Percentiles rank a stretch among this genome's conserved stretches.
These are phyloP conservation scores for Ogataea nonfermentans DNA, from an alignment of 805 yeast genomes.

Conservation along the genomic window DNA sequence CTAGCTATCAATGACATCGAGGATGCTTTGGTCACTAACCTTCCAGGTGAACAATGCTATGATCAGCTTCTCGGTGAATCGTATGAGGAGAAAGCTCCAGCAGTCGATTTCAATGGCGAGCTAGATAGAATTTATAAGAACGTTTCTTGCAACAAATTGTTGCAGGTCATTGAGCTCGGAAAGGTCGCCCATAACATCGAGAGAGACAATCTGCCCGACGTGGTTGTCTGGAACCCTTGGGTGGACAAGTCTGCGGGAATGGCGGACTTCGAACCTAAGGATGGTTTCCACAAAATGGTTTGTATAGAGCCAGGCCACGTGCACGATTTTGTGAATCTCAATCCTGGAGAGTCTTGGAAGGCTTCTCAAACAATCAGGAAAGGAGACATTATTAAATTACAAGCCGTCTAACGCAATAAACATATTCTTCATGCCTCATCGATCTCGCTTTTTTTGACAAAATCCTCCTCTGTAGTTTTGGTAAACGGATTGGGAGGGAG, in stretches of 20 bases:
- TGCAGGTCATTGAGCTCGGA: conserved; percentile 72
- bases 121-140: conserved; percentile 80
- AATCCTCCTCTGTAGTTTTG: conserved; percentile 50
- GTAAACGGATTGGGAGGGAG: conserved; percentile 73
- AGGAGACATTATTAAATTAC: conserved; percentile 61
- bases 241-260: conserved; percentile 72
- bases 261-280: conserved; percentile 86
- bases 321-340: conserved; percentile 56
- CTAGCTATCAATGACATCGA: conserved; percentile 72
- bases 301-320: conserved; percentile 96
- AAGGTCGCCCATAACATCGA: conserved; percentile 66
- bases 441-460: conserved; percentile 32
- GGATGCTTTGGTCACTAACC: conserved; percentile 72
- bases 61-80: conserved; percentile 71
- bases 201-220: conserved; percentile 56
- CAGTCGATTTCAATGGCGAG: conserved; percentile 69
- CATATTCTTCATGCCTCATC: neutral
- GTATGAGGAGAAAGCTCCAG: conserved; percentile 73
- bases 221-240: conserved; percentile 99
- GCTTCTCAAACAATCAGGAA: conserved; percentile 62
- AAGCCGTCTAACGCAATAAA: conserved; percentile 38
- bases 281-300: conserved; percentile 82
- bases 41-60: conserved; percentile 66
- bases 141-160: conserved; percentile 49
- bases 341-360: conserved; percentile 74